These are phyloP conservation scores for Botryococcus braunii DNA, from an alignment of 163 green algal species.

Conservation along the genomic window DNA sequence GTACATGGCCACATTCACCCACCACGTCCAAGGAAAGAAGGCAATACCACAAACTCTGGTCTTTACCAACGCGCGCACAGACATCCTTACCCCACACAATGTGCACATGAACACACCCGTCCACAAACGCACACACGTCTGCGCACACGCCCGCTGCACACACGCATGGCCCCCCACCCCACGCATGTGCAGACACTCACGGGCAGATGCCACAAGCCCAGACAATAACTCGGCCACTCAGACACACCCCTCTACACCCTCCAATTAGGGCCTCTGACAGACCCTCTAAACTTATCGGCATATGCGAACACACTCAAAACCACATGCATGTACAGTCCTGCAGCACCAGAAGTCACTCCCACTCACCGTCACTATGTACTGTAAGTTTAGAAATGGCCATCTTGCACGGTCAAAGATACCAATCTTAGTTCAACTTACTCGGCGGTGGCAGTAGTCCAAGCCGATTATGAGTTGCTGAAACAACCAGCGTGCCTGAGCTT, in stretches of 20 bases:
- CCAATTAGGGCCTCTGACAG: not conserved
- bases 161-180: too few relatives aligned
- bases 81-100: too few relatives aligned
- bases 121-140: not conserved
- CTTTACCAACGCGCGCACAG: too few relatives aligned
- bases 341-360: too few relatives aligned
- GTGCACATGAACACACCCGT: not conserved
- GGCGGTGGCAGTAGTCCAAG: constrained; percentile 82
- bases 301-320: not conserved
- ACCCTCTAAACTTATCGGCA: not conserved
- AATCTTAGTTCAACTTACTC: constrained; percentile 9
- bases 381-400: not conserved
- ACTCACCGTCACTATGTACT: not conserved
- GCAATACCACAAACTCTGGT: too few relatives aligned
- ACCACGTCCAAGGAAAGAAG: not conserved
- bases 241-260: not conserved
- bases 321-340: not conserved
- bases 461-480: constrained; percentile 93
- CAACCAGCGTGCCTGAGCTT: constrained; percentile 80
- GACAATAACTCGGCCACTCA: too few relatives aligned
- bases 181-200: too few relatives aligned
- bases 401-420: not conserved
- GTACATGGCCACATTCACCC: not conserved
- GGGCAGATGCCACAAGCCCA: too few relatives aligned
- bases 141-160: too few relatives aligned